phyloP scores from a whole-genome alignment of 345 rosid genomes.

The Eucalyptus rudis region DNA sequence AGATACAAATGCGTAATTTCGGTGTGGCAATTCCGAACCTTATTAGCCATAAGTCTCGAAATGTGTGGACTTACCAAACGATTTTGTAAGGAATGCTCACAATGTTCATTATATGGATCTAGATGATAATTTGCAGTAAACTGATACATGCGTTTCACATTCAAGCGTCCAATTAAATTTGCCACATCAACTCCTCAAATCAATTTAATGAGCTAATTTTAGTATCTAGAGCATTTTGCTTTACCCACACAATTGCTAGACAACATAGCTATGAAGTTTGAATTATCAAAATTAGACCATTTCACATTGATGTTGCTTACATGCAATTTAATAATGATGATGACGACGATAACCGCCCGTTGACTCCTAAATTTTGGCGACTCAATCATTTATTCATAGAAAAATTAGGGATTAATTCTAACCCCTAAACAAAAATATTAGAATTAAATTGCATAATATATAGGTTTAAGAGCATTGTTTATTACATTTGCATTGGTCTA shows the following conservation, averaged over 20 bases:
- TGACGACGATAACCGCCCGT: accelerated
- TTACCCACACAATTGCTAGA: too few relatives aligned
- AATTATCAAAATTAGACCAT: not conserved
- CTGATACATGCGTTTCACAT: not conserved
- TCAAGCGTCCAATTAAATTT: not conserved
- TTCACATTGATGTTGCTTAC: not conserved
- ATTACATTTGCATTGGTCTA: too few relatives aligned
- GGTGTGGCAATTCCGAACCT: not conserved
- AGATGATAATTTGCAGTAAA: not conserved
- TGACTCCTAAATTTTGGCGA: too few relatives aligned
- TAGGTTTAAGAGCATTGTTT: too few relatives aligned
- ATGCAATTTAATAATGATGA: too few relatives aligned
- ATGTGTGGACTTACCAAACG: not conserved
- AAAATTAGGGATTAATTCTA: too few relatives aligned
- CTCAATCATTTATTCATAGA: too few relatives aligned
- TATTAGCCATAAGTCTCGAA: not conserved
- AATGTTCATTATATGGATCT: not conserved
- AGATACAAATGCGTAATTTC: not conserved
- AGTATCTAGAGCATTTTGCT: not conserved
- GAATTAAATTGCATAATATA: too few relatives aligned
- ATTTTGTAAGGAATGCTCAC: not conserved
- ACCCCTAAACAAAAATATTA: too few relatives aligned
- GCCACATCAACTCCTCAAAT: not conserved
- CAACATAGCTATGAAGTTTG: too few relatives aligned
- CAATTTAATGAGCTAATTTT: not conserved